Evolutionary conservation across 371 early-diverging fungal species (phyloP).

Genomic region (Syncephalastrum monosporum): DNA sequence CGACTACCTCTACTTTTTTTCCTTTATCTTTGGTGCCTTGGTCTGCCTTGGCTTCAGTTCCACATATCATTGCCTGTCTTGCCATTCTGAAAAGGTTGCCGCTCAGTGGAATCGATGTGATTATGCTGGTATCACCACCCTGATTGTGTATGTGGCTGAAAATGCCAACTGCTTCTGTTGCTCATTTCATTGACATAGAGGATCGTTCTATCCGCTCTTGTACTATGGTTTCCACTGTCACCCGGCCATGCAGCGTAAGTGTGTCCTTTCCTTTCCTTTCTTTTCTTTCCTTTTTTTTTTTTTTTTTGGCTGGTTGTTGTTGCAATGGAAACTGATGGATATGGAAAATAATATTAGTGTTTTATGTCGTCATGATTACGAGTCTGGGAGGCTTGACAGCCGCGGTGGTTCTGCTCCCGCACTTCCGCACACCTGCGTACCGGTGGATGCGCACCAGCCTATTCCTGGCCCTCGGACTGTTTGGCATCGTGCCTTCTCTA

Average conservation of each 20-base stretch:
- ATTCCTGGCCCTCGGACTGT: slow-evolving; percentile 79
- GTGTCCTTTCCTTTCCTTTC: too few species aligned
- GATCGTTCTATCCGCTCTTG: slow-evolving; percentile 74
- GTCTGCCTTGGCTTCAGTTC: slow-evolving; percentile 80
- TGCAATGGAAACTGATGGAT: too few species aligned
- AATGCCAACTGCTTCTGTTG: slow-evolving; percentile 1
- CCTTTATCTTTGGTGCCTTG: slow-evolving; percentile 71
- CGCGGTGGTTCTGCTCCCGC: slow-evolving; percentile 54
- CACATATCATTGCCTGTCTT: slow-evolving; percentile 82
- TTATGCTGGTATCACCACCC: slow-evolving; percentile 88
- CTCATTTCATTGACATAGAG: slow-evolving; percentile 31
- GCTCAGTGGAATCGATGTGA: slow-evolving; percentile 82
- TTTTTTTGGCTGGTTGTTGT: too few species aligned
- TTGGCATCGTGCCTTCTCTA: slow-evolving; percentile 73
- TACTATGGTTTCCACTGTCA: slow-evolving; percentile 64
- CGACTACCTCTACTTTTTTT: slow-evolving; percentile 66
- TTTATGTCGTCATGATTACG: slow-evolving; percentile 13
- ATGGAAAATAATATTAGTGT: background rate
- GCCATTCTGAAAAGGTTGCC: slow-evolving; percentile 78
- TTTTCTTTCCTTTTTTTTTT: too few species aligned
- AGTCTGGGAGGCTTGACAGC: slow-evolving; percentile 31
- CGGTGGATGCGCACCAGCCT: slow-evolving; percentile 76
- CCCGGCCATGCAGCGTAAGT: slow-evolving; percentile 27
- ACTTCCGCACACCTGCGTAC: slow-evolving; percentile 74
- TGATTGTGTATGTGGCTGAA: slow-evolving; percentile 66